These are phyloP conservation scores for Mucor indicus DNA, from an alignment of 371 early-diverging fungal genomes.

Conservation along the genomic window DNA sequence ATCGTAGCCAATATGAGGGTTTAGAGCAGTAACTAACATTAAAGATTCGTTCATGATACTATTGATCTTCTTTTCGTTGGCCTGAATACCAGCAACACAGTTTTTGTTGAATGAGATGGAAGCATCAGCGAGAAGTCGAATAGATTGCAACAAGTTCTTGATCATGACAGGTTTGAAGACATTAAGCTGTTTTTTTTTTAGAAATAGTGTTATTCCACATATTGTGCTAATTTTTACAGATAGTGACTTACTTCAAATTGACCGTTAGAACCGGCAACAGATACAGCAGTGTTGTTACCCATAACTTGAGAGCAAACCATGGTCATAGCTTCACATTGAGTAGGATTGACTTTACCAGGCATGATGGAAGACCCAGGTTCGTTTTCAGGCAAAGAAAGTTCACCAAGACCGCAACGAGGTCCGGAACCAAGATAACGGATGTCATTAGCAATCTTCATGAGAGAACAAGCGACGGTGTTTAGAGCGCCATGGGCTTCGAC, in stretches of 20 bases:
- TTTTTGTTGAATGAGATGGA: conserved; percentile 83
- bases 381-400: conserved; percentile 91
- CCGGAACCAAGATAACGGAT: conserved; percentile 94
- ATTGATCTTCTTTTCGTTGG: conserved; percentile 86
- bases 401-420: conserved; percentile 95
- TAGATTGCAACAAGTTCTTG: conserved; percentile 89
- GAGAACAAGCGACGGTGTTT: conserved; percentile 90
- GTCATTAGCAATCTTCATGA: conserved; percentile 97
- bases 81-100: conserved; percentile 89
- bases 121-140: conserved; percentile 83
- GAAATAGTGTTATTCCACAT: background rate
- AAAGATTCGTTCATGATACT: conserved; percentile 79
- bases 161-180: conserved; percentile 98
- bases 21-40: conserved; percentile 88
- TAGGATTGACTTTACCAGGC: conserved; percentile 97
- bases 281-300: conserved; percentile 91
- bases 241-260: conserved; percentile 78
- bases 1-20: conserved; percentile 79
- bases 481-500: conserved; percentile 93
- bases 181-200: conserved; percentile 41
- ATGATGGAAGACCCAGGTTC: conserved; percentile 98
- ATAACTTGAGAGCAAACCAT: conserved; percentile 98
- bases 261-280: conserved; percentile 89
- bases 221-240: background rate
- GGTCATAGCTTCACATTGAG: conserved; percentile 97